Conservation (phyloP, 2,329 filamentous ascomycete species). For the Phyllosticta capitalensis region DNA sequence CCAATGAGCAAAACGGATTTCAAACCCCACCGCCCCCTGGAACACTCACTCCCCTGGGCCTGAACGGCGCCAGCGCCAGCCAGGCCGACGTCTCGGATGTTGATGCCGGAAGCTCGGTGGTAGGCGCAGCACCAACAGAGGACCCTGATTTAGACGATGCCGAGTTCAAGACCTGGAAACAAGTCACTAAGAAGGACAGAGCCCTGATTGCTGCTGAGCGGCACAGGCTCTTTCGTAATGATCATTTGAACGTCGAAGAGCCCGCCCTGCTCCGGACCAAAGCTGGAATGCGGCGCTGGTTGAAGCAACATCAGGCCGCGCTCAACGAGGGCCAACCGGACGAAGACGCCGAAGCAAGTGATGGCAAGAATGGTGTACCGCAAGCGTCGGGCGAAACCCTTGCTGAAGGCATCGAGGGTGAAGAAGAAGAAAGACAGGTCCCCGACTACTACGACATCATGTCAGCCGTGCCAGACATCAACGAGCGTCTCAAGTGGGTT, state of each 20-base stretch:
- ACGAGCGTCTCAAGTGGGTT: constrained; percentile 70
- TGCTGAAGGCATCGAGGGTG: constrained; percentile 82
- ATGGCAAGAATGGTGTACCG: constrained; percentile 38
- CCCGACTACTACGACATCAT: constrained; percentile 93
- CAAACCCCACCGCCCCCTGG: constrained; percentile 72
- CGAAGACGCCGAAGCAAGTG: constrained; percentile 37
- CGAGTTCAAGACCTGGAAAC: constrained; percentile 97
- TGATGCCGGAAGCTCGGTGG: constrained; percentile 58
- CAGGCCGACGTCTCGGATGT: constrained; percentile 74
- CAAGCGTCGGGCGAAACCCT: constrained; percentile 60
- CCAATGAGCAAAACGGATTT: constrained; percentile 70
- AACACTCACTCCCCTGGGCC: constrained; percentile 64
- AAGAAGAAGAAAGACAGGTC: constrained; percentile 71
- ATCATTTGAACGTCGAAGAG: constrained; percentile 77
- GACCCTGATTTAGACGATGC: constrained; percentile 77
- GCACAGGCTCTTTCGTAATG: constrained; percentile 73
- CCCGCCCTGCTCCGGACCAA: constrained; percentile 78
- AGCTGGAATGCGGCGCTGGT: constrained; percentile 79
- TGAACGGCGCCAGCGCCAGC: constrained; percentile 60
- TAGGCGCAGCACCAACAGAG: constrained; percentile 58
- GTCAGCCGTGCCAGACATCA: constrained; percentile 76
- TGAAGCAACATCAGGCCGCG: constrained; percentile 67
- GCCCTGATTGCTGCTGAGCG: constrained; percentile 79
- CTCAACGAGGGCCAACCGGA: constrained; percentile 33
- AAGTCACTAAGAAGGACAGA: constrained; percentile 93